Conservation (phyloP, 176 grass and related monocot genomes). For the Aegilops longissima region DNA sequence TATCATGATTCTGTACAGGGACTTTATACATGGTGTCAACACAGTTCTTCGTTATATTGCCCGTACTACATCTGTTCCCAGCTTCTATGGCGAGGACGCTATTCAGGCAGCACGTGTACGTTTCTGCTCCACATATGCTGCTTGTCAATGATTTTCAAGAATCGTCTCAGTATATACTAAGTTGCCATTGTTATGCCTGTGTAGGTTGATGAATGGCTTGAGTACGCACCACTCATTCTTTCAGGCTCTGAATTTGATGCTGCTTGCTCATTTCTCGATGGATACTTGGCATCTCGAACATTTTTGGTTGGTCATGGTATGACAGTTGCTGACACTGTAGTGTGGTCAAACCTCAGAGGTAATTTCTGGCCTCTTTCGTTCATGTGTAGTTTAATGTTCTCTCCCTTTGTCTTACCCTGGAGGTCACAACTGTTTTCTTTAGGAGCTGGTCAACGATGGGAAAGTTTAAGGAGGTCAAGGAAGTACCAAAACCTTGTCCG, state of each 20-base stretch:
- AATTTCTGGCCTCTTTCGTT: constrained; percentile 23
- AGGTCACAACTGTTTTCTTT: constrained; percentile 14
- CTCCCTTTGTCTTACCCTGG: constrained; percentile 17
- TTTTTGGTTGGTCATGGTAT: constrained; percentile 73
- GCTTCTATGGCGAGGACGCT: constrained; percentile 60
- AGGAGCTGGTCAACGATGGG: constrained; percentile 89
- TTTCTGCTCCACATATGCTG: not conserved
- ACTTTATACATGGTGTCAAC: constrained; percentile 60
- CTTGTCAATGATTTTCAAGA: not conserved
- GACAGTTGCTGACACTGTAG: constrained; percentile 60
- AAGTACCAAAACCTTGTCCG: constrained; percentile 80
- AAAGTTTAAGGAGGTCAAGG: constrained; percentile 79
- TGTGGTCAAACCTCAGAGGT: constrained; percentile 86
- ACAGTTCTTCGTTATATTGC: constrained; percentile 65
- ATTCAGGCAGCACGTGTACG: constrained; percentile 65
- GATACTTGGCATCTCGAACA: constrained; percentile 47
- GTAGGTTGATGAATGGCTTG: constrained; percentile 87
- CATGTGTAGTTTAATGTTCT: not conserved
- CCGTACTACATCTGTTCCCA: constrained; percentile 39
- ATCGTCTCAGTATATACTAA: not conserved
- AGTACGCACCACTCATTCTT: constrained; percentile 54
- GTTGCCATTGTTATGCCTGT: constrained; percentile 18
- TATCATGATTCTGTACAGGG: constrained; percentile 41
- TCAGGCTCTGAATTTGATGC: constrained; percentile 72
- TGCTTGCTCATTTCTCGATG: constrained; percentile 65